Base-by-base conservation (phyloP, 2,329 filamentous ascomycete genomes). In the Fusarium acutatum region DNA sequence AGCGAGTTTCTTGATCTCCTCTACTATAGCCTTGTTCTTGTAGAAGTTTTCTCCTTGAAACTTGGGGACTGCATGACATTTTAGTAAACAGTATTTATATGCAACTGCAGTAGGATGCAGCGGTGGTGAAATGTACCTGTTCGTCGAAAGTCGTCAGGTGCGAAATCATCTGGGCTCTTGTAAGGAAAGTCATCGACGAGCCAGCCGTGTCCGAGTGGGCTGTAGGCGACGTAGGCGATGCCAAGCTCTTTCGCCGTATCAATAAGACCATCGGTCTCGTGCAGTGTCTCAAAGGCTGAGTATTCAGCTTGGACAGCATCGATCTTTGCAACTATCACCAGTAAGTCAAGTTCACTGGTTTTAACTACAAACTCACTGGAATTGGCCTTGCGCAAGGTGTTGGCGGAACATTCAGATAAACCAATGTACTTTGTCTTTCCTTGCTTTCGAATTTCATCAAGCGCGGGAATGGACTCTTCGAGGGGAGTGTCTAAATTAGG, bases 301-400 rank as follows among this genome's bases (percentile, higher is more conserved):
- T 67, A 67, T 15, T 67, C 64, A 3, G 64, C 64, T 28, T 67
- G 64, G 5, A 67, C 8, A 10, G 64, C 61, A 34, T 67, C 61
- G 8, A 67, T 67, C 37, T 66, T 67, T 12, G 49, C 26, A 28
- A 67, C 61, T 67, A 11, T 7, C 0, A 37, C 5, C 38, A 13
- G 7, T 53, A 5, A 53, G 50, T 2, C 20, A 14, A 2, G 24
- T 3, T 5, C 20, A 28, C 10, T 13, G 14, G 7, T 0, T 22
- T 0, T 3, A 15, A 1, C 2, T 3, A 28, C 7, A 7, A 5
- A 38, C 24, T 11, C 24, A 66, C 64, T 59, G 0, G 50, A 49
- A 32, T 66, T 58, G 3, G 64, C 64, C 15, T 67, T 67, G 10
- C 60, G 43, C 15, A 67, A 38, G 7, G 64, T 67, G 0, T 14